A percentile compares a stretch with the other conserved stretches of the same genome.
These are phyloP conservation scores for Claviceps paspali DNA, from an alignment of 2,329 filamentous ascomycete genomes.

Conservation along the genomic window DNA sequence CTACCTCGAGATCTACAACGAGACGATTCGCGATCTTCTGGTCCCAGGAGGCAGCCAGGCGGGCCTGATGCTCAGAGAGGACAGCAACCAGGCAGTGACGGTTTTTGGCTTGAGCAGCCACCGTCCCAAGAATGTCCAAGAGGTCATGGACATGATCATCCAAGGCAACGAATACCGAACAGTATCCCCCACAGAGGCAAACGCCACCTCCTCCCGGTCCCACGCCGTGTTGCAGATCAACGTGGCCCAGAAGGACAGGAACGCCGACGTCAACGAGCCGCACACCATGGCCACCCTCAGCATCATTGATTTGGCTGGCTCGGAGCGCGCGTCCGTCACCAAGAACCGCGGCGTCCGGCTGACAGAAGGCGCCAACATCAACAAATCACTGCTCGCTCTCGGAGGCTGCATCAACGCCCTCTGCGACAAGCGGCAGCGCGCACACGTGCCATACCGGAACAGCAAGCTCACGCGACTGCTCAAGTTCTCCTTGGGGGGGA, in stretches of 20 bases:
- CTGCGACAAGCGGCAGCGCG: conserved; percentile 79
- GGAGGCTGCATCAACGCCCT: conserved; percentile 97
- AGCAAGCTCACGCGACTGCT: conserved; percentile 90
- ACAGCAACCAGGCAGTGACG: conserved; percentile 83
- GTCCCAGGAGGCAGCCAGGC: conserved; percentile 72
- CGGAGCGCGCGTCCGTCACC: conserved; percentile 87
- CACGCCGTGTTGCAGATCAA: conserved; percentile 98
- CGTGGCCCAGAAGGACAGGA: conserved; percentile 82
- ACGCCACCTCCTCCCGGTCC: conserved; percentile 91
- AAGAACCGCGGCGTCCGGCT: conserved; percentile 90
- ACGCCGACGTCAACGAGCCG: conserved; percentile 81
- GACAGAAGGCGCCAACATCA: conserved; percentile 94
- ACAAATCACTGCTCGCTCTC: conserved; percentile 88
- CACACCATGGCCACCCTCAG: conserved; percentile 97
- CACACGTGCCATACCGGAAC: conserved; percentile 94
- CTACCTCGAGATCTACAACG: conserved; percentile 97
- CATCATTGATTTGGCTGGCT: conserved; percentile 94
- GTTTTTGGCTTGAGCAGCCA: conserved; percentile 86
- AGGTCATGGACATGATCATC: conserved; percentile 99
- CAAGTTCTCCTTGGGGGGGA: conserved; percentile 93
- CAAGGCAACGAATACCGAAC: conserved; percentile 87
- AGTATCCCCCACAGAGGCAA: conserved; percentile 92
- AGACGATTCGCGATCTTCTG: conserved; percentile 89
- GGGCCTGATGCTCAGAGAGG: conserved; percentile 83
- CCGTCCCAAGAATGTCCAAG: conserved; percentile 75